Evolutionary conservation across 2,329 filamentous ascomycete genomes (phyloP).

Genomic region (Nigrograna mackinnonii): DNA sequence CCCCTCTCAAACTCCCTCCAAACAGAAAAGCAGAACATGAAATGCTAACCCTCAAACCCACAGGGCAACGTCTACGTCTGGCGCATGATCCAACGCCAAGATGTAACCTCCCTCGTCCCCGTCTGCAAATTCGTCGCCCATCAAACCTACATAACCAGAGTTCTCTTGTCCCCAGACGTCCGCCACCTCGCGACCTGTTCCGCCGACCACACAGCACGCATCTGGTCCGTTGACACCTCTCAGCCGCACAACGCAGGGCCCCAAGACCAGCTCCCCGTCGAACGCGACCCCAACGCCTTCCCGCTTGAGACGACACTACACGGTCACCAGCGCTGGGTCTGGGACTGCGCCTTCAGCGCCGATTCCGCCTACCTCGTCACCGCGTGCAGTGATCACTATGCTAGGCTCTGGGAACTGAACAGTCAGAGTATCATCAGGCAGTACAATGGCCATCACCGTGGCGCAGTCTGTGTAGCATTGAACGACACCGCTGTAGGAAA

Average conservation of each 20-base stretch:
- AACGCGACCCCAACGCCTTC: slow-evolving; percentile 61
- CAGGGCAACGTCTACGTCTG: slow-evolving; percentile 97
- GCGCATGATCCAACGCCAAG: slow-evolving; percentile 83
- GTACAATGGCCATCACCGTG: slow-evolving; percentile 92
- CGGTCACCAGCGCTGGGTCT: slow-evolving; percentile 94
- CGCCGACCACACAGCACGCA: slow-evolving; percentile 91
- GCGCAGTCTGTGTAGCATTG: slow-evolving; percentile 87
- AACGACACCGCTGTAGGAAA: slow-evolving; percentile 66
- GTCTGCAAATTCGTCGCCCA: slow-evolving; percentile 90
- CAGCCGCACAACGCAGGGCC: slow-evolving; percentile 38
- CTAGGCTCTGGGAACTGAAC: slow-evolving; percentile 83
- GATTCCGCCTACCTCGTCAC: slow-evolving; percentile 93
- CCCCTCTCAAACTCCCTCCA: background rate
- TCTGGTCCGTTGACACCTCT: slow-evolving; percentile 80
- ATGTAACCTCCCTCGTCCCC: slow-evolving; percentile 81
- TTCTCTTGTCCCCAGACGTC: slow-evolving; percentile 89
- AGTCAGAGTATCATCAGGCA: slow-evolving; percentile 90
- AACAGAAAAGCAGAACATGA: background rate
- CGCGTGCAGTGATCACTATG: slow-evolving; percentile 91
- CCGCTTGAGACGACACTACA: slow-evolving; percentile 85
- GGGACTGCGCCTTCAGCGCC: slow-evolving; percentile 94
- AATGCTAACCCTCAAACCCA: background rate
- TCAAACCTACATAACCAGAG: slow-evolving; percentile 88
- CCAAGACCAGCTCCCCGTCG: slow-evolving; percentile 36
- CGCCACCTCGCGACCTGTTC: slow-evolving; percentile 93